These are phyloP conservation scores for Botrytis cinerea DNA, from an alignment of 2,329 filamentous ascomycete genomes.

Conservation along the genomic window DNA sequence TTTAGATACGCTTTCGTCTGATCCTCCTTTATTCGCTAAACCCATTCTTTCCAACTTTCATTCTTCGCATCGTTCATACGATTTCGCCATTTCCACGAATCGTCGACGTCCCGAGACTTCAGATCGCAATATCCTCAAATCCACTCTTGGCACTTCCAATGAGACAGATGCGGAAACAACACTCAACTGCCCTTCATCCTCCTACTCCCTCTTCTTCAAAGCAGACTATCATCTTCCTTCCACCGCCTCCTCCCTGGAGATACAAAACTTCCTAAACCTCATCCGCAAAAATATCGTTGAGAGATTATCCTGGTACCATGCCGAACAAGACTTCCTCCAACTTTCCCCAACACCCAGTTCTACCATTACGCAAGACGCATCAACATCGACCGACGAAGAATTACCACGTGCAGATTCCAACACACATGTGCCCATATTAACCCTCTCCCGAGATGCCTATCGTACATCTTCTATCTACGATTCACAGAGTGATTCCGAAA, in stretches of 20 bases:
- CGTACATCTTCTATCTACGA: slow-evolving; percentile 19
- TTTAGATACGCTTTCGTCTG: slow-evolving; percentile 42
- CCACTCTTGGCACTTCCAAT: neutral
- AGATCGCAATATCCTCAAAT: slow-evolving; percentile 11
- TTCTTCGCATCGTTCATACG: slow-evolving; percentile 26
- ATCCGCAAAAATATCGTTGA: slow-evolving; percentile 53
- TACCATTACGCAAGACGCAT: slow-evolving; percentile 8
- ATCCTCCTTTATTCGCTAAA: slow-evolving; percentile 33
- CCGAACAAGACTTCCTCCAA: slow-evolving; percentile 41
- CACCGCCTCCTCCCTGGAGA: slow-evolving; percentile 55
- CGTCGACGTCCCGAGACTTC: neutral
- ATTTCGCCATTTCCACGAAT: slow-evolving; percentile 25
- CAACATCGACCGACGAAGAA: slow-evolving; percentile 1
- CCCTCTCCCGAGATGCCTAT: neutral
- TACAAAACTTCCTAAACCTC: slow-evolving; percentile 54
- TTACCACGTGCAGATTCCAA: neutral
- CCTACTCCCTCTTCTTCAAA: slow-evolving; percentile 47
- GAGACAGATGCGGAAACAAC: neutral
- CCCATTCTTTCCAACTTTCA: slow-evolving; percentile 26
- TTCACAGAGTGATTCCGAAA: neutral
- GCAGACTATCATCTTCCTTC: slow-evolving; percentile 60
- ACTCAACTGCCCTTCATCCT: slow-evolving; percentile 24
- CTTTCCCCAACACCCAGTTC: slow-evolving; percentile 3
- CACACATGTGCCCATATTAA: neutral
- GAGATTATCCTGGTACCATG: slow-evolving; percentile 50